These are phyloP conservation scores for Wickerhamiella cacticola DNA, from an alignment of 805 yeast genomes.

Conservation along the genomic window DNA sequence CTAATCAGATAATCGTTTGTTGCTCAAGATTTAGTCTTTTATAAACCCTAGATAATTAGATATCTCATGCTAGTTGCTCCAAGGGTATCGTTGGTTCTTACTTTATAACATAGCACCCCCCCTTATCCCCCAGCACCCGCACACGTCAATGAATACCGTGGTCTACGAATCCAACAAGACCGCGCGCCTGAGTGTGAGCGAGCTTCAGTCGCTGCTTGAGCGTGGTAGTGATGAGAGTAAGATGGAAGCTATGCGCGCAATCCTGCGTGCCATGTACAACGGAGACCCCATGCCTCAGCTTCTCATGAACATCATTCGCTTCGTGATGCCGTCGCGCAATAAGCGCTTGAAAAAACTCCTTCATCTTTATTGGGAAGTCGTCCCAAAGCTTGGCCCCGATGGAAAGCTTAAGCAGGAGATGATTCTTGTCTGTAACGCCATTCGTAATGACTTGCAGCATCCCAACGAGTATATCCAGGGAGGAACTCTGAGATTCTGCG, in stretches of 20 bases:
- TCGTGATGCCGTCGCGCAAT: conserved; percentile 89
- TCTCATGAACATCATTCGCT: conserved; percentile 92
- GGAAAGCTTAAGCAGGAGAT: conserved; percentile 96
- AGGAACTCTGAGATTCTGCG: conserved; percentile 79
- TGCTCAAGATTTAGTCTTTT: too few species aligned
- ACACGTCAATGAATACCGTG: conserved; percentile 13
- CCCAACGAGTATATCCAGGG: conserved; percentile 97
- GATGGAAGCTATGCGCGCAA: conserved; percentile 78
- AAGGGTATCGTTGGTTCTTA: too few species aligned
- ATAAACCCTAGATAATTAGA: too few species aligned
- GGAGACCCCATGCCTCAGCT: conserved; percentile 88
- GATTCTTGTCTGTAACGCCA: conserved; percentile 96
- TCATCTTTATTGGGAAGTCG: conserved; percentile 95
- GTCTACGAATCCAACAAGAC: conserved; percentile 14
- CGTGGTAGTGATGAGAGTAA: conserved; percentile 82
- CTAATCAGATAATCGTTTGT: too few species aligned
- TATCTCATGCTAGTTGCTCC: not conserved
- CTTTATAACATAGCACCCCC: not conserved
- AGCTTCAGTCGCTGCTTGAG: conserved; percentile 67
- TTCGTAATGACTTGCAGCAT: conserved; percentile 93
- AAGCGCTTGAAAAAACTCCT: conserved; percentile 85
- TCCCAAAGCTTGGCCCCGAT: conserved; percentile 75
- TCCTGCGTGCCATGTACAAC: conserved; percentile 74
- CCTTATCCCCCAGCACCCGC: not conserved
- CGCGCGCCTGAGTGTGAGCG: conserved; percentile 41